Evolutionary conservation across 139 green algal genomes (phyloP).

Genomic region (Coccomyxa sp.): DNA sequence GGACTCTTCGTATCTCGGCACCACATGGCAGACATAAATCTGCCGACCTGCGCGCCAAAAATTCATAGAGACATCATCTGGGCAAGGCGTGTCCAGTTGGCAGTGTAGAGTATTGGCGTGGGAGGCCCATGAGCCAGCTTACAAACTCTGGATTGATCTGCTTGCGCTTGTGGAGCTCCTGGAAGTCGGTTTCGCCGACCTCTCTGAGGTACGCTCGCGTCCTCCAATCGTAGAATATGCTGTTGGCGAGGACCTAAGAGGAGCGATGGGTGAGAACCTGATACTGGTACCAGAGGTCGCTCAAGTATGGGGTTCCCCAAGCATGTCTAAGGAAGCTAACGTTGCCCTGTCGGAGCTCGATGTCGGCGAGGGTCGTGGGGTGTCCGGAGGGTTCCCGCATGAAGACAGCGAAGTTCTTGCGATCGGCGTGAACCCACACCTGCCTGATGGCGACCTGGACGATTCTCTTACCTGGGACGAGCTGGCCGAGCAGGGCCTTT

Average conservation of each 20-base stretch:
- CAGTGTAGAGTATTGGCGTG: background rate
- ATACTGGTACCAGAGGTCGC: background rate
- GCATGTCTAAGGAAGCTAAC: background rate
- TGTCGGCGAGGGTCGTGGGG: background rate
- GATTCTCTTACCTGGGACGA: background rate
- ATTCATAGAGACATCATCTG: too few relatives aligned
- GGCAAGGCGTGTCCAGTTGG: too few relatives aligned
- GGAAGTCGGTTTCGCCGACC: background rate
- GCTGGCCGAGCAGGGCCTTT: background rate
- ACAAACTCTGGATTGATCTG: conserved; percentile 5
- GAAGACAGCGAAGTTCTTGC: background rate
- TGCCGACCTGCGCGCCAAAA: too few relatives aligned
- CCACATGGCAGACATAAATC: too few relatives aligned
- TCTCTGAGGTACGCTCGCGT: background rate
- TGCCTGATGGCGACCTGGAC: background rate
- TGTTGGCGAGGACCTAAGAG: background rate
- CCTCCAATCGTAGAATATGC: conserved; percentile 4
- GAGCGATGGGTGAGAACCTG: background rate
- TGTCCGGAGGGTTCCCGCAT: background rate
- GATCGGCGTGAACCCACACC: background rate
- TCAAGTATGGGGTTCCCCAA: background rate
- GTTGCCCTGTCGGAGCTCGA: background rate
- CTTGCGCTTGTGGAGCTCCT: background rate
- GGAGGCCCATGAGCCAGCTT: background rate
- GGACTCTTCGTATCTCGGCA: too few relatives aligned